Percentiles rank a stretch among this genome's conserved stretches.
Conservation (phyloP, 495 filamentous ascomycete species). For the Xanthoparmelia taractica region DNA sequence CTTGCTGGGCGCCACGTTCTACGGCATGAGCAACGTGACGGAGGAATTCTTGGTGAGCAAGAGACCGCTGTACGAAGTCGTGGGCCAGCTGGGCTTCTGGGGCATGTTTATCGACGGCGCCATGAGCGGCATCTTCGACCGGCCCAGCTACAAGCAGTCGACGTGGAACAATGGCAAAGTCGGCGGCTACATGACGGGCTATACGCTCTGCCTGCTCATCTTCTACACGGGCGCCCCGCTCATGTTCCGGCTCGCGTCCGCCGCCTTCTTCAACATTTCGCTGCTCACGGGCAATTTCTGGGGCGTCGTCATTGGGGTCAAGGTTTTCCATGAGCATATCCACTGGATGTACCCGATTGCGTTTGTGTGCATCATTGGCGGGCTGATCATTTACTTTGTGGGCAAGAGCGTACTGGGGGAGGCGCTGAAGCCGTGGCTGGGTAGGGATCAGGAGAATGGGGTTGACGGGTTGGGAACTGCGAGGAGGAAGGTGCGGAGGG, state of each 20-base stretch:
- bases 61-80: conserved; percentile 83
- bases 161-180: conserved; percentile 59
- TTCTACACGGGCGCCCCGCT: conserved; percentile 88
- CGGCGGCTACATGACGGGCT: conserved; percentile 76
- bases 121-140: conserved; percentile 86
- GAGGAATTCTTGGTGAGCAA: conserved; percentile 91
- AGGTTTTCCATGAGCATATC: conserved; percentile 71
- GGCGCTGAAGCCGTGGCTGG: conserved; percentile 89
- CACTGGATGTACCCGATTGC: conserved; percentile 94
- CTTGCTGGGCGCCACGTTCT: conserved; percentile 78
- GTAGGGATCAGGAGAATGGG: conserved; percentile 72
- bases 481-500: conserved; percentile 64
- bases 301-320: conserved; percentile 83
- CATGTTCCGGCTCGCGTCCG: conserved; percentile 76
- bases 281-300: conserved; percentile 95
- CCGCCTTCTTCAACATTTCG: conserved; percentile 95
- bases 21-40: conserved; percentile 80
- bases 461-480: conserved; percentile 81
- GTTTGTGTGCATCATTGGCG: conserved; percentile 82
- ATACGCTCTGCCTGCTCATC: conserved; percentile 68
- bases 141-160: conserved; percentile 56
- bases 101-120: conserved; percentile 86
- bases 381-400: conserved; percentile 75
- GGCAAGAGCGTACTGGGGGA: conserved; percentile 75
- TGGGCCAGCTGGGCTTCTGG: conserved; percentile 84